Evolutionary conservation across 495 filamentous ascomycete species (phyloP).

Genomic region (Xylaria nigripes): DNA sequence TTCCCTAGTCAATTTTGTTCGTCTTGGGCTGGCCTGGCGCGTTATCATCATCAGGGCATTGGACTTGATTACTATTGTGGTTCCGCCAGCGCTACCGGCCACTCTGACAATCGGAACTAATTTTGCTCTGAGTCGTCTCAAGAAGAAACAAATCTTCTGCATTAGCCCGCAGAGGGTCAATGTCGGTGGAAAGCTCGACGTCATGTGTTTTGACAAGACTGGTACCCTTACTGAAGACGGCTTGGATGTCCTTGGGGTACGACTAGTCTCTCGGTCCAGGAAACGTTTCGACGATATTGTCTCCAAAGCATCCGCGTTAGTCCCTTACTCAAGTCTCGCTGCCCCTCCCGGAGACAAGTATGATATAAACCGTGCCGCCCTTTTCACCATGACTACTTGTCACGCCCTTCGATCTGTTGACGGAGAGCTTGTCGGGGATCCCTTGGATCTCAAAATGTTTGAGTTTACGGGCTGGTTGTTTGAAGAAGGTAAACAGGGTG

Average conservation of each 20-base stretch:
- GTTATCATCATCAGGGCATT: conserved; percentile 85
- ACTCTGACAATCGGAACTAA: conserved; percentile 95
- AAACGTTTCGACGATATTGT: conserved; percentile 46
- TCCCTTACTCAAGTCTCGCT: conserved; percentile 47
- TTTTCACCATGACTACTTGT: conserved; percentile 96
- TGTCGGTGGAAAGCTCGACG: conserved; percentile 88
- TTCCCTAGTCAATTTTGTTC: conserved; percentile 88
- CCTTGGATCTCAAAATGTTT: conserved; percentile 97
- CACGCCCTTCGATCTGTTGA: conserved; percentile 86
- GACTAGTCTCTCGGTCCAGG: conserved; percentile 57
- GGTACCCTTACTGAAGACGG: conserved; percentile 97
- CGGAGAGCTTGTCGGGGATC: conserved; percentile 83
- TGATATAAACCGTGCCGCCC: conserved; percentile 56
- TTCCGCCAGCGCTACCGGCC: conserved; percentile 93
- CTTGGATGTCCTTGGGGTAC: conserved; percentile 84
- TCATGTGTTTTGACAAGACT: conserved; percentile 98
- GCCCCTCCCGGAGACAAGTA: conserved; percentile 50
- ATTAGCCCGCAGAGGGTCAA: conserved; percentile 96
- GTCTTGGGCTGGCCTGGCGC: conserved; percentile 73
- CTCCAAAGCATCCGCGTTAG: conserved; percentile 40
- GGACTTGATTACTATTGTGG: conserved; percentile 95
- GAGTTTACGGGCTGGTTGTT: conserved; percentile 92
- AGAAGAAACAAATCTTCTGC: conserved; percentile 84
- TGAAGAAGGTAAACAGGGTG: conserved; percentile 67
- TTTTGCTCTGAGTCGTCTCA: conserved; percentile 83